Conservation (phyloP, 2,329 filamentous ascomycete genomes). For the Basipetospora chlamydospora region DNA sequence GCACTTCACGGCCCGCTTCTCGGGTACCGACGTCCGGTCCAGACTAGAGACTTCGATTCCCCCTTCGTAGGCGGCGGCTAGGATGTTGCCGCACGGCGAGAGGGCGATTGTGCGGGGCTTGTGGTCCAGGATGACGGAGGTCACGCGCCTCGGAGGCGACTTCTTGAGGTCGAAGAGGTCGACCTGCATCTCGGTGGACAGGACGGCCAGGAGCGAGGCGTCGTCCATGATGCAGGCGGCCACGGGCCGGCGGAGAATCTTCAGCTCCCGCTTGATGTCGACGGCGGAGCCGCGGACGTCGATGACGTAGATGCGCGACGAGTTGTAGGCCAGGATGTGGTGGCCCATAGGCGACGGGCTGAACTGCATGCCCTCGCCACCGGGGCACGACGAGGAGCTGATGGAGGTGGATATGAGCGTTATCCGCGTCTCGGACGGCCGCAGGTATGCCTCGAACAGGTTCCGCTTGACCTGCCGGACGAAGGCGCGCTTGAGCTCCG, state of each 20-base stretch:
- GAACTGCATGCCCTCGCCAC: slow-evolving; percentile 77
- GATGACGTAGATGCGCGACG: slow-evolving; percentile 68
- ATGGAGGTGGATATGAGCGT: slow-evolving; percentile 73
- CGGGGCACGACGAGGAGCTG: slow-evolving; percentile 69
- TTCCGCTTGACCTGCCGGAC: slow-evolving; percentile 59
- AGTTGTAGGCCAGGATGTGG: slow-evolving; percentile 68
- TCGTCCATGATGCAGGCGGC: slow-evolving; percentile 69
- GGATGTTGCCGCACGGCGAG: slow-evolving; percentile 65
- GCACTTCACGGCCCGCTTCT: slow-evolving; percentile 65
- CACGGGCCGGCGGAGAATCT: slow-evolving; percentile 60
- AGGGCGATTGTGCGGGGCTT: slow-evolving; percentile 64
- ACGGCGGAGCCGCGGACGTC: slow-evolving; percentile 48
- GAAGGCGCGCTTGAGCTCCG: slow-evolving; percentile 49
- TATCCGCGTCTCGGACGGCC: slow-evolving; percentile 55
- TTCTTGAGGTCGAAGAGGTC: slow-evolving; percentile 65
- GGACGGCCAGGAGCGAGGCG: slow-evolving; percentile 59
- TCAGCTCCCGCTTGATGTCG: slow-evolving; percentile 60
- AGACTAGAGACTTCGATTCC: slow-evolving; percentile 81
- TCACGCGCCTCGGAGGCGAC: slow-evolving; percentile 52
- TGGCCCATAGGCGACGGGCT: slow-evolving; percentile 62
- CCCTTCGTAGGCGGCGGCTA: slow-evolving; percentile 74
- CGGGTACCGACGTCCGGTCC: slow-evolving; percentile 47
- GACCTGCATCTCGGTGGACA: slow-evolving; percentile 70
- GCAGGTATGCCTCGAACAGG: slow-evolving; percentile 61
- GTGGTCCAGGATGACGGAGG: slow-evolving; percentile 65